Evolutionary conservation across 495 filamentous ascomycete species (phyloP).

Genomic region (Amphirosellinia nigrospora): DNA sequence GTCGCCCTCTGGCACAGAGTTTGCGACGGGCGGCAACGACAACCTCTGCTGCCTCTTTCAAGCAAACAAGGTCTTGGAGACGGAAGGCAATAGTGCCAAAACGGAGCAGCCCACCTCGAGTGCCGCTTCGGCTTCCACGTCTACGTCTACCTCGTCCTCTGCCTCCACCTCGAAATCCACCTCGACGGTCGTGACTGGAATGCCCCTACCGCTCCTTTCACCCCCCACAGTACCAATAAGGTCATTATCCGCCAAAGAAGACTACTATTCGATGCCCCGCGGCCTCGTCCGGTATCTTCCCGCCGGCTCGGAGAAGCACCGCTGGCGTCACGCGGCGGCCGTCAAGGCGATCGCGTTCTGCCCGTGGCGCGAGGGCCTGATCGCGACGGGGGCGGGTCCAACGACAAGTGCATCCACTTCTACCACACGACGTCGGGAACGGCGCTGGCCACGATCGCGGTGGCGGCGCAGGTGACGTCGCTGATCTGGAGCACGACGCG

Average conservation of each 20-base stretch:
- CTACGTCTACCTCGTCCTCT: slow-evolving; percentile 1
- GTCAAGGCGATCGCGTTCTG: slow-evolving; percentile 98
- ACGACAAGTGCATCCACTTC: slow-evolving; percentile 96
- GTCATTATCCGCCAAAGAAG: slow-evolving; percentile 3
- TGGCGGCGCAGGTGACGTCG: slow-evolving; percentile 90
- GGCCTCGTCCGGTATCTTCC: slow-evolving; percentile 37
- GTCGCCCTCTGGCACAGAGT: slow-evolving; percentile 75
- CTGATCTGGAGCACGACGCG: slow-evolving; percentile 88
- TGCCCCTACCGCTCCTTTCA: not conserved
- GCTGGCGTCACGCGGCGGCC: slow-evolving; percentile 81
- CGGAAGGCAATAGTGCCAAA: slow-evolving; percentile 1
- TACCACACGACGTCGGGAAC: slow-evolving; percentile 87
- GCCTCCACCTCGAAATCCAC: not conserved
- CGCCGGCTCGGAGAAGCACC: slow-evolving; percentile 68
- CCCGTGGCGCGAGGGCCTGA: slow-evolving; percentile 85
- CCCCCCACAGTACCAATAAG: not conserved
- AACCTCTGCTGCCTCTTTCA: slow-evolving; percentile 87
- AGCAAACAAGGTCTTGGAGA: slow-evolving; percentile 61
- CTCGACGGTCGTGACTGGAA: not conserved
- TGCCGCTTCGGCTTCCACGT: not conserved
- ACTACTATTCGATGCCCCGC: slow-evolving; percentile 24
- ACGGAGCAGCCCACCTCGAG: not conserved
- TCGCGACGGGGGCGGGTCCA: slow-evolving; percentile 91
- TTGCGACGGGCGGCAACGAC: slow-evolving; percentile 93
- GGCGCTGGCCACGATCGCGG: slow-evolving; percentile 87